A percentile compares a stretch with the other conserved stretches of the same genome.
Evolutionary conservation across 768 basidiomycete species (phyloP).

Genomic region (Suillus weaverae): DNA sequence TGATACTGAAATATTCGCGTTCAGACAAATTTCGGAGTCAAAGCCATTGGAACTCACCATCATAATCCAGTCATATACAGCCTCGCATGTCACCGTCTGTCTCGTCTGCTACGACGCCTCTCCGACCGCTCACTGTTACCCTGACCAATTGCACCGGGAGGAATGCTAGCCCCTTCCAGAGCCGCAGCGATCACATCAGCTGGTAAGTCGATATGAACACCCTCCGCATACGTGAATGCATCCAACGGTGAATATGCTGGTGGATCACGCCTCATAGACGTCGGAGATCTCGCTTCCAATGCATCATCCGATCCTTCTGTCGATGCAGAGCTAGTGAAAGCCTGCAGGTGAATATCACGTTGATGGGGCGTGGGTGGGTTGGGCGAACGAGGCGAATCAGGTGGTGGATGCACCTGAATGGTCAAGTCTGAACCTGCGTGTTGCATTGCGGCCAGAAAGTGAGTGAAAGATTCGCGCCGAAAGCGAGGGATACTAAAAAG

Average conservation of each 20-base stretch:
- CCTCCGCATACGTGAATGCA: constrained; percentile 79
- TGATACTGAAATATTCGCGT: constrained; percentile 14
- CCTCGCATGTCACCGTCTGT: constrained; percentile 28
- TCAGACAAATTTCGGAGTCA: constrained; percentile 9
- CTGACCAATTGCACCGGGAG: constrained; percentile 57
- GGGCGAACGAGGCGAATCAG: constrained; percentile 75
- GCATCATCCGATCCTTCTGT: constrained; percentile 19
- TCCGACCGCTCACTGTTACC: constrained; percentile 48
- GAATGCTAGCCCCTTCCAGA: constrained; percentile 70
- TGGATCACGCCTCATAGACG: constrained; percentile 61
- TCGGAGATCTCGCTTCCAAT: constrained; percentile 30
- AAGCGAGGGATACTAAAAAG: constrained; percentile 75
- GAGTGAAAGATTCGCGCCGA: constrained; percentile 65
- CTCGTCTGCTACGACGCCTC: constrained; percentile 60
- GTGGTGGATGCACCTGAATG: constrained; percentile 73
- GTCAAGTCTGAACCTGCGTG: constrained; percentile 65
- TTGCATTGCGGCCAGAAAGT: constrained; percentile 57
- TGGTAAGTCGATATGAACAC: constrained; percentile 91
- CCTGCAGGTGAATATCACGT: constrained; percentile 79
- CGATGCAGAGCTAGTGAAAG: constrained; percentile 42
- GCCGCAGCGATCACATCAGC: constrained; percentile 91
- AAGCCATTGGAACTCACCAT: constrained; percentile 16
- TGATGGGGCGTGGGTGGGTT: constrained; percentile 86
- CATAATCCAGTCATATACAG: constrained; percentile 8
- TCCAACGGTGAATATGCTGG: constrained; percentile 90